Conservation (phyloP, 2,329 filamentous ascomycete genomes). For the Dactylellina parvicollis region DNA sequence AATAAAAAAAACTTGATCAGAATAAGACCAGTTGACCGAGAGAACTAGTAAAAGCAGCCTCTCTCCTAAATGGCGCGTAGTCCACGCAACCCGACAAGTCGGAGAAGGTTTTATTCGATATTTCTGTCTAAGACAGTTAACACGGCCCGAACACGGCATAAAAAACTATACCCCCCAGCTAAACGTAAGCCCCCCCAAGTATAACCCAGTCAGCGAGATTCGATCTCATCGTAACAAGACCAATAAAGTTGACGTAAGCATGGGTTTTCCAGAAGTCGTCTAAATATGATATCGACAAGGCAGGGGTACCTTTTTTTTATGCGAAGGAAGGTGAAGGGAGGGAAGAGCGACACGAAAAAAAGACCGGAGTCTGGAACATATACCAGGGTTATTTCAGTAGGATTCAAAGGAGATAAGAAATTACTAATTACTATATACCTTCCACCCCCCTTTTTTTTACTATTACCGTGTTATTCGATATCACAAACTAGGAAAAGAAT, state of each 20-base stretch:
- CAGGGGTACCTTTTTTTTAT: no score
- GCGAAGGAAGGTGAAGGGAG: neutral
- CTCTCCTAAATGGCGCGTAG: neutral
- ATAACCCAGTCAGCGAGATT: no score
- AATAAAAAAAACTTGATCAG: no score
- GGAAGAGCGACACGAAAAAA: neutral
- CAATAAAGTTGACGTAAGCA: conserved; percentile 18
- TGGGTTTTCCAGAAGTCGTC: conserved; percentile 5
- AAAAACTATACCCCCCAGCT: conserved; percentile 1
- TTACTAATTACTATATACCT: no score
- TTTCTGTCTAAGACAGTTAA: conserved; percentile 39
- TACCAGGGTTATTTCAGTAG: conserved; percentile 3
- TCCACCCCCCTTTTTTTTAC: no score
- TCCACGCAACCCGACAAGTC: no score
- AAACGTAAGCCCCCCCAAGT: no score
- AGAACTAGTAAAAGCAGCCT: neutral
- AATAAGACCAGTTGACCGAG: no score
- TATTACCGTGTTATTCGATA: conserved; percentile 22
- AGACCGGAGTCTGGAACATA: conserved; percentile 5
- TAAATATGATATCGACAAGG: conserved; percentile 12
- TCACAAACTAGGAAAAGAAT: no score
- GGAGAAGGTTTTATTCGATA: no score
- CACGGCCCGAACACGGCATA: conserved; percentile 46
- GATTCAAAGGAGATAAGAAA: conserved; percentile 18
- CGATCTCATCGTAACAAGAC: neutral